phyloP scores from a whole-genome alignment of 768 basidiomycete species.

The Mycena galopus region DNA sequence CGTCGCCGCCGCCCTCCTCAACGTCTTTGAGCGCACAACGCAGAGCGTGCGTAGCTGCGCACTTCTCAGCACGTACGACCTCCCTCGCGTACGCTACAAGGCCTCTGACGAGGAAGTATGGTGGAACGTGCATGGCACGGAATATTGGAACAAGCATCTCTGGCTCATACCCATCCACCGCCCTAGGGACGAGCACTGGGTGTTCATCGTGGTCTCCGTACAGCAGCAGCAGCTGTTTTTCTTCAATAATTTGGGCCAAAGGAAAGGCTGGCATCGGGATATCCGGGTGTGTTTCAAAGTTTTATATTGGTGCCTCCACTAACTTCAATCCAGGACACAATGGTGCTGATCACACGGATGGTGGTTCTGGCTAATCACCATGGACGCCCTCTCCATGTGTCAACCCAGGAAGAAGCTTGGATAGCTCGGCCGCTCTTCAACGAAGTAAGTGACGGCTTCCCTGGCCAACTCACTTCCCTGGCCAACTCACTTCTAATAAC shows the following conservation, averaged over 20 bases:
- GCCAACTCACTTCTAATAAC: not conserved
- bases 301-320: no score
- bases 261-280: constrained; percentile 13
- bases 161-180: constrained; percentile 57
- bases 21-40: not conserved
- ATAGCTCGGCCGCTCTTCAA: not conserved
- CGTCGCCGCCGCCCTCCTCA: constrained; percentile 36
- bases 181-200: constrained; percentile 45
- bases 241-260: constrained; percentile 48
- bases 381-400: not conserved
- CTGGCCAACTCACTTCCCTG: not conserved
- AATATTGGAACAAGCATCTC: constrained; percentile 46
- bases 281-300: not conserved
- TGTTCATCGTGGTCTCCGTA: constrained; percentile 43
- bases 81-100: constrained; percentile 35
- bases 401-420: not conserved
- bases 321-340: not conserved
- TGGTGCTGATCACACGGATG: not conserved
- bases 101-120: constrained; percentile 39
- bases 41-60: constrained; percentile 5
- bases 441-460: not conserved
- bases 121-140: constrained; percentile 15
- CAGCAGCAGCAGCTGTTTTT: constrained; percentile 35
- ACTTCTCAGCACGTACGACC: constrained; percentile 38
- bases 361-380: not conserved